Conservation (phyloP, 306 rosid species). For the Mimosa bimucronata region DNA sequence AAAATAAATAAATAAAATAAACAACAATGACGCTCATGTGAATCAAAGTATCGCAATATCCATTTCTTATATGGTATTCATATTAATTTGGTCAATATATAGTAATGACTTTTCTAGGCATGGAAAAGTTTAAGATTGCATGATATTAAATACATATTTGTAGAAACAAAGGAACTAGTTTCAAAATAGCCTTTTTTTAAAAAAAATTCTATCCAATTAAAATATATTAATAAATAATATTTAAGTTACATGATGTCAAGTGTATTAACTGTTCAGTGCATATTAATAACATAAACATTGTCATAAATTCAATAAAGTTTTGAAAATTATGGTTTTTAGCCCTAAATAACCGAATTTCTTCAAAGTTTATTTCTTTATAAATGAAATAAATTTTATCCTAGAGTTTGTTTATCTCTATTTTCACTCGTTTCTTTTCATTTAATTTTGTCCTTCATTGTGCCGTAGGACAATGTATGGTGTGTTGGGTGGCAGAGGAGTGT, state of each 20-base stretch:
- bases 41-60: background rate
- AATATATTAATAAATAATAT: background rate
- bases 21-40: background rate
- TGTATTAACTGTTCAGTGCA: background rate
- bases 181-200: background rate
- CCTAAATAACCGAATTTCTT: background rate
- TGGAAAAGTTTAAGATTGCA: background rate
- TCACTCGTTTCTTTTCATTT: conserved; percentile 19
- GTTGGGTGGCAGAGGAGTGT: conserved; percentile 70
- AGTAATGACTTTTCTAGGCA: background rate
- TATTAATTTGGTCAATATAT: background rate
- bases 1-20: background rate
- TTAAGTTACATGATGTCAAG: background rate
- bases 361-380: background rate
- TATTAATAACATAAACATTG: background rate
- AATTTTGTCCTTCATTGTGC: conserved; percentile 32
- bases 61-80: background rate
- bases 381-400: background rate
- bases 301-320: background rate
- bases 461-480: conserved; percentile 58
- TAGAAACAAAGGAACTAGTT: background rate
- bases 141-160: background rate
- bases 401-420: background rate
- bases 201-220: background rate
- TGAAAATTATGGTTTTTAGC: background rate